Percentiles rank a stretch among this genome's conserved stretches.
Conservation (phyloP, 1,284 basidiomycete genomes). For the Ustilago vetiveriae region DNA sequence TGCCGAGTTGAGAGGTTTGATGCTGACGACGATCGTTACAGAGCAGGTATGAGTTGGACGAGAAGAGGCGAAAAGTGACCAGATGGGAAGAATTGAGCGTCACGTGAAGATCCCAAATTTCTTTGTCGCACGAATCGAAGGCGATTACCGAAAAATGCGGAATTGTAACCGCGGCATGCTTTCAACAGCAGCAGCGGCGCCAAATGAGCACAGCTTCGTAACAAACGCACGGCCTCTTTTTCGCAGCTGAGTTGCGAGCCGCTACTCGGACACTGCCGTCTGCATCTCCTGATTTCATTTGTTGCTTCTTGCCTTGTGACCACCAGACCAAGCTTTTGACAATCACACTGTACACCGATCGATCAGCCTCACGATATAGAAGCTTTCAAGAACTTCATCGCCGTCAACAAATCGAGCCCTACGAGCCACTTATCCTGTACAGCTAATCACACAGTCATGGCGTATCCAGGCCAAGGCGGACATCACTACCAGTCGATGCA, state of each 20-base stretch:
- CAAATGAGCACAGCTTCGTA: neutral
- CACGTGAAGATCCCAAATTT: slow-evolving; percentile 6
- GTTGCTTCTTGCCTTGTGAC: too few species aligned
- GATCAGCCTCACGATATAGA: too few species aligned
- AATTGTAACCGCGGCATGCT: slow-evolving; percentile 1
- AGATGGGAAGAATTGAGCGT: neutral
- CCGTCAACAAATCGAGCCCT: too few species aligned
- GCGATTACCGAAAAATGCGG: neutral
- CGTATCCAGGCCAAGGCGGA: slow-evolving; percentile 58
- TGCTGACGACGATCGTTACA: neutral
- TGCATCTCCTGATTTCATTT: too few species aligned
- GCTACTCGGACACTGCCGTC: too few species aligned
- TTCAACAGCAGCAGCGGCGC: slow-evolving; percentile 2
- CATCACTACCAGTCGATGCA: slow-evolving; percentile 53
- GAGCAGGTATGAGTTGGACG: neutral
- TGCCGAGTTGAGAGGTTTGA: too few species aligned
- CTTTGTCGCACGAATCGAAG: slow-evolving; percentile 7
- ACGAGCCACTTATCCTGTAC: too few species aligned
- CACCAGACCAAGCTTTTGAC: too few species aligned
- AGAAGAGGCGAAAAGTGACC: slow-evolving; percentile 2
- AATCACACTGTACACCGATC: too few species aligned
- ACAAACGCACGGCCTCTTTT: neutral
- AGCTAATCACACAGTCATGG: slow-evolving; percentile 26
- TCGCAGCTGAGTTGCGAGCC: neutral
- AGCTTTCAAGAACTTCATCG: too few species aligned